Percentiles rank a stretch among this genome's conserved stretches.
Conservation (phyloP, 2,329 filamentous ascomycete species). For the Neonectria punicea region DNA sequence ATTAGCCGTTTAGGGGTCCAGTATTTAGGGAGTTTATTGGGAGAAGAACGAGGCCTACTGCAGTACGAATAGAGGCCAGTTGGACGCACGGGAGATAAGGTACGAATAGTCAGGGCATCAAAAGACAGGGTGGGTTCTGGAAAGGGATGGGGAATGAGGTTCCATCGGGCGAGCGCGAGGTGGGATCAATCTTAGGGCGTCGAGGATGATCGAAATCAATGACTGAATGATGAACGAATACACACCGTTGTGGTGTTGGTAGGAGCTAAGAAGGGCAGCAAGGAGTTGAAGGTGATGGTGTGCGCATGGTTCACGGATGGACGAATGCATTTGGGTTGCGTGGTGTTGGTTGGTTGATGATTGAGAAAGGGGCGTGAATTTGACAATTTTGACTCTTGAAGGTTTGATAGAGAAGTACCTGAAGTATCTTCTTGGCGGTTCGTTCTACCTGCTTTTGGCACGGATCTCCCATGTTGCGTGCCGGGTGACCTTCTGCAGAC, state of each 20-base stretch:
- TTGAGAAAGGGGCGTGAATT: neutral
- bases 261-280: neutral
- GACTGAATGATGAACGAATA: neutral
- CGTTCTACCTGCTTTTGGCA: neutral
- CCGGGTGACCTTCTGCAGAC: neutral
- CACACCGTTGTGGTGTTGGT: neutral
- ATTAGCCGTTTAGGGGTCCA: slow-evolving; percentile 31
- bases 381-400: neutral
- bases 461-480: slow-evolving; percentile 1
- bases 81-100: neutral
- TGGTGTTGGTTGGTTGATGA: slow-evolving; percentile 3
- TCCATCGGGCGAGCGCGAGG: slow-evolving; percentile 1
- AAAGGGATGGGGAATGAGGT: slow-evolving; percentile 10
- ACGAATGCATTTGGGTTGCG: neutral
- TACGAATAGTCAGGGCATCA: neutral
- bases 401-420: neutral
- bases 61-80: slow-evolving; percentile 2
- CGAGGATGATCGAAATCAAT: slow-evolving; percentile 4
- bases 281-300: slow-evolving; percentile 5
- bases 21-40: slow-evolving; percentile 10
- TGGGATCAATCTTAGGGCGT: slow-evolving; percentile 12
- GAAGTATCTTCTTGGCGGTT: neutral
- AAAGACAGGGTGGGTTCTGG: neutral
- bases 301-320: neutral
- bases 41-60: slow-evolving; percentile 2